A percentile compares a stretch with the other conserved stretches of the same genome.
Conservation (phyloP, 192 early-diverging fungal species). For the Coemansia sp. region DNA sequence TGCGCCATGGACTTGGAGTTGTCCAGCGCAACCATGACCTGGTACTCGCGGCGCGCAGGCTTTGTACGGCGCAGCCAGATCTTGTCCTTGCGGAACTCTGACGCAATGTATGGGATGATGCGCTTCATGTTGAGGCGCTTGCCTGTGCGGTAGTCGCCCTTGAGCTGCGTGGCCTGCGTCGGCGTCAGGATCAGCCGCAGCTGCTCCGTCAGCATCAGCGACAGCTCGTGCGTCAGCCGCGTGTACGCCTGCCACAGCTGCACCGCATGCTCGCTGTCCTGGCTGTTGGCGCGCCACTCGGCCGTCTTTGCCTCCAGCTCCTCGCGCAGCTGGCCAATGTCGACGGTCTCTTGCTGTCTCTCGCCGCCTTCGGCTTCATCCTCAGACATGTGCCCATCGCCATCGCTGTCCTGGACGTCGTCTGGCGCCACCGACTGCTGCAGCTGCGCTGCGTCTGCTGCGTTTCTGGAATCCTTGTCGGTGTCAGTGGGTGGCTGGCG, state of each 20-base stretch:
- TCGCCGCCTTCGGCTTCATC: slow-evolving; percentile 41
- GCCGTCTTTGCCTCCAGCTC: slow-evolving; percentile 77
- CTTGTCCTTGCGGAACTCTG: slow-evolving; percentile 99
- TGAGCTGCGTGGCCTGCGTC: slow-evolving; percentile 92
- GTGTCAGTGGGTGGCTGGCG: slow-evolving; percentile 16
- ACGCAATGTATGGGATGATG: slow-evolving; percentile 99
- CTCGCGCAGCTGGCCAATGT: slow-evolving; percentile 71
- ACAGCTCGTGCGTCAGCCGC: slow-evolving; percentile 84
- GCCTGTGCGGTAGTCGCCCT: slow-evolving; percentile 96
- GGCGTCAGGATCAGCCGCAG: slow-evolving; percentile 95
- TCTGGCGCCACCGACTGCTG: slow-evolving; percentile 37
- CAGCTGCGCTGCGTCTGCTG: slow-evolving; percentile 36
- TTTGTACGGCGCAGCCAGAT: slow-evolving; percentile 98
- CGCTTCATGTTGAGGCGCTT: slow-evolving; percentile 99
- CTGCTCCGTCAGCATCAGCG: slow-evolving; percentile 90
- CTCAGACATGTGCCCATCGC: slow-evolving; percentile 50
- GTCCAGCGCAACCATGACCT: slow-evolving; percentile 97
- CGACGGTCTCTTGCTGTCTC: slow-evolving; percentile 34
- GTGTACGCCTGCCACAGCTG: slow-evolving; percentile 91
- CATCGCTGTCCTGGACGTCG: slow-evolving; percentile 24
- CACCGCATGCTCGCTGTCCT: slow-evolving; percentile 56
- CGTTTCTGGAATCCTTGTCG: slow-evolving; percentile 9
- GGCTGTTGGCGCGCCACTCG: slow-evolving; percentile 67
- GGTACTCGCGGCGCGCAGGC: slow-evolving; percentile 95
- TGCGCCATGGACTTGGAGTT: slow-evolving; percentile 98